Conservation (phyloP, 495 filamentous ascomycete genomes). For the Oidiodendron maius region DNA sequence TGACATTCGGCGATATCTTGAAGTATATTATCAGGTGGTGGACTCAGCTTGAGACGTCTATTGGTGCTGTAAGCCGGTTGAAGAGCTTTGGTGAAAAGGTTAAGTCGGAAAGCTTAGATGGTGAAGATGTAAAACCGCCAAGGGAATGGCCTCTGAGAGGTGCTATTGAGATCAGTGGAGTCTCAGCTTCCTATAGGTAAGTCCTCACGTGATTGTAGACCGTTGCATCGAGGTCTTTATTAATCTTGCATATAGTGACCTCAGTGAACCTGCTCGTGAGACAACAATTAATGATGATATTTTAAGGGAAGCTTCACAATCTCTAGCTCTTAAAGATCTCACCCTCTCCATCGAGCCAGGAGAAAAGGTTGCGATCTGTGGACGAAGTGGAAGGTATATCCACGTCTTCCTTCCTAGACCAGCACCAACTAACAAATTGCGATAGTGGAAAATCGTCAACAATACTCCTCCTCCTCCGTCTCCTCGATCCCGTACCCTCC, state of each 20-base stretch:
- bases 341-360: slow-evolving; percentile 20
- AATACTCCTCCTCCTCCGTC: slow-evolving; percentile 26
- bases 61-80: neutral
- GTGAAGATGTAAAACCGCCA: slow-evolving; percentile 9
- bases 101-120: slow-evolving; percentile 21
- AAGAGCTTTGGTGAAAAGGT: neutral
- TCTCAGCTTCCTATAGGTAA: slow-evolving; percentile 23
- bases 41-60: slow-evolving; percentile 28
- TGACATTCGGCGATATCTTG: neutral
- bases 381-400: slow-evolving; percentile 19
- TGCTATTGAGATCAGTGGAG: slow-evolving; percentile 14
- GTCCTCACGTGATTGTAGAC: too few relatives aligned
- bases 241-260: slow-evolving; percentile 20
- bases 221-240: too few relatives aligned
- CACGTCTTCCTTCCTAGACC: slow-evolving; percentile 25
- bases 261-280: slow-evolving; percentile 25
- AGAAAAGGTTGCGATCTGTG: slow-evolving; percentile 3
- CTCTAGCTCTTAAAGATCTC: slow-evolving; percentile 24
- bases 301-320: too few relatives aligned
- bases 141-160: slow-evolving; percentile 21
- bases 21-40: slow-evolving; percentile 22
- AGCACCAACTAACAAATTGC: slow-evolving; percentile 12
- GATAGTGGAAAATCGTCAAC: slow-evolving; percentile 26
- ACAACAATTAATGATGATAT: too few relatives aligned
- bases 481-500: slow-evolving; percentile 26